phyloP scores from a whole-genome alignment of 2,329 filamentous ascomycete species.

The Plenodomus lindquistii region DNA sequence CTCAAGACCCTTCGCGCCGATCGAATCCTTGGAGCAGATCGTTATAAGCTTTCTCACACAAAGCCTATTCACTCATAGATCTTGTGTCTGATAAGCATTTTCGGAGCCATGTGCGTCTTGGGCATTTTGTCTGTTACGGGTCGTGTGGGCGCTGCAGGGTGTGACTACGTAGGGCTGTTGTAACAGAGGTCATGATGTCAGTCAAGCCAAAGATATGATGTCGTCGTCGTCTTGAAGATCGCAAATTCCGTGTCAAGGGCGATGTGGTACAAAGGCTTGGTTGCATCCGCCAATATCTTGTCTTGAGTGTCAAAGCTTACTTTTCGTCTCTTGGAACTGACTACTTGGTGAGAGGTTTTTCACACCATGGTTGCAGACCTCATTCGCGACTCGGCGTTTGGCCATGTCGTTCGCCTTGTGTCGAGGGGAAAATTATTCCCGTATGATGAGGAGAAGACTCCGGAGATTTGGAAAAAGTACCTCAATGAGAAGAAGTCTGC shows the following conservation, averaged over 20 bases:
- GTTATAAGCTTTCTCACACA: conserved; percentile 9
- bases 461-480: conserved; percentile 54
- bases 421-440: conserved; percentile 44
- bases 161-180: not conserved
- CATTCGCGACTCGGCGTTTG: conserved; percentile 27
- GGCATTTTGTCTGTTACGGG: not conserved
- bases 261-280: not conserved
- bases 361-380: conserved; percentile 18
- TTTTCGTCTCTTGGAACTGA: not conserved
- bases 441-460: conserved; percentile 55
- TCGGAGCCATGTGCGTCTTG: not conserved
- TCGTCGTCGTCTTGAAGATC: too few relatives aligned
- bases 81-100: conserved; percentile 1
- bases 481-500: conserved; percentile 56
- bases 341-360: not conserved
- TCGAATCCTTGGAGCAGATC: conserved; percentile 5
- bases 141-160: not conserved
- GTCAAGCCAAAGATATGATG: too few relatives aligned
- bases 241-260: too few relatives aligned
- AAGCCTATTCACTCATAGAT: not conserved
- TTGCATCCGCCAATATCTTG: not conserved
- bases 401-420: conserved; percentile 49
- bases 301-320: not conserved
- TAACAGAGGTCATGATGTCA: not conserved
- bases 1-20: conserved; percentile 9